Evolutionary conservation across 371 early-diverging fungal species (phyloP).

Genomic region (Funneliformis caledonium): DNA sequence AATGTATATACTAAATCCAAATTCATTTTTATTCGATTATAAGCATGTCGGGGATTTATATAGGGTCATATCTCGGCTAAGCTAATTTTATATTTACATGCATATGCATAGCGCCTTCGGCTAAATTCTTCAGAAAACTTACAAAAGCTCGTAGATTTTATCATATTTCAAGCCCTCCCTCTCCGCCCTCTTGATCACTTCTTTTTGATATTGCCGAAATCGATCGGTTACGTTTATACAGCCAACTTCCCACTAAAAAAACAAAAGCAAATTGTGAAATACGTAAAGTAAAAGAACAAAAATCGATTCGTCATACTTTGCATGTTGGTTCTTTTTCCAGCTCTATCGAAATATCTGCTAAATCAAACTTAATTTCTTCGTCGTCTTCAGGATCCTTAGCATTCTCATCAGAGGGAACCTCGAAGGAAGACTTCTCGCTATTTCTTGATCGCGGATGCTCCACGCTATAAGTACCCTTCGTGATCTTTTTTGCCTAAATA

Average conservation of each 20-base stretch:
- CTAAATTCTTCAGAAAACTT: conserved; percentile 4
- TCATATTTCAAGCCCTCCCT: conserved; percentile 22
- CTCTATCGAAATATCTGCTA: conserved; percentile 24
- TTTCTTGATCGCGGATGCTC: background rate
- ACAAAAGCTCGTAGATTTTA: conserved; percentile 24
- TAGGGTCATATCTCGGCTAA: too few species aligned
- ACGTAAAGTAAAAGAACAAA: background rate
- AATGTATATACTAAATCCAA: too few species aligned
- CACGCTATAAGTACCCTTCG: background rate
- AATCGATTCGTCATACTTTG: conserved; percentile 21
- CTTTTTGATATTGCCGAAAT: conserved; percentile 32
- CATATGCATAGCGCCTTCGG: too few species aligned
- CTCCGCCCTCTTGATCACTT: conserved; percentile 8
- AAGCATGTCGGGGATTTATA: too few species aligned
- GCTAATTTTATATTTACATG: too few species aligned
- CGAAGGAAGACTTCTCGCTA: background rate
- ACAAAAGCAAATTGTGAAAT: background rate
- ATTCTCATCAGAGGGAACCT: background rate
- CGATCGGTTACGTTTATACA: conserved; percentile 26
- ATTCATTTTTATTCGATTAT: too few species aligned
- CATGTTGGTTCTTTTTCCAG: conserved; percentile 25
- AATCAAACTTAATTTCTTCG: conserved; percentile 34
- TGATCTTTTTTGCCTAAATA: conserved; percentile 19
- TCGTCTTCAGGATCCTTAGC: background rate
- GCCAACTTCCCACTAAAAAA: conserved; percentile 39